A percentile compares a stretch with the other conserved stretches of the same genome.
Evolutionary conservation across 2,329 filamentous ascomycete genomes (phyloP).

Genomic region (Stagonosporopsis vannaccii): DNA sequence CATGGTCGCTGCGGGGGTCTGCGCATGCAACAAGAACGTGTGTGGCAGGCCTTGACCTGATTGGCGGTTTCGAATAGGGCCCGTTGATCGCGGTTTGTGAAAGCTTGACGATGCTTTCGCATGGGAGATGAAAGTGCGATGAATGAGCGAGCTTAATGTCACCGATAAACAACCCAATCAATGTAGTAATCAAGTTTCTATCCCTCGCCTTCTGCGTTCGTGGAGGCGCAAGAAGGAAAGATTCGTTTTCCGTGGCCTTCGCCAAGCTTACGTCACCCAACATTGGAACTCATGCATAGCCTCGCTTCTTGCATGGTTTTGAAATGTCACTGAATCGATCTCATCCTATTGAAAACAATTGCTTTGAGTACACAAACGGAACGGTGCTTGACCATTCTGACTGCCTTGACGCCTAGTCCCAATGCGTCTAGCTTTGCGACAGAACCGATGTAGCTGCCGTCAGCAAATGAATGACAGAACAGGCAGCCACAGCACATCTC

Average conservation of each 20-base stretch:
- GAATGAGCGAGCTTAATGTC: neutral
- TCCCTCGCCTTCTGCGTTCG: too few relatives aligned
- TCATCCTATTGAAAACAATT: neutral
- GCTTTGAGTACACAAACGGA: too few relatives aligned
- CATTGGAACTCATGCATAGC: neutral
- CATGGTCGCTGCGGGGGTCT: conserved; percentile 11
- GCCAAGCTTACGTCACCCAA: conserved; percentile 4
- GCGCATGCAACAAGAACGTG: conserved; percentile 12
- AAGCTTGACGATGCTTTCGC: conserved; percentile 9
- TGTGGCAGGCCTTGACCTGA: conserved; percentile 3
- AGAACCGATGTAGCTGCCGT: neutral
- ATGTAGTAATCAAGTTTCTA: too few relatives aligned
- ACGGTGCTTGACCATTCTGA: neutral
- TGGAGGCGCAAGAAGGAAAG: neutral
- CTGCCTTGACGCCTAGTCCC: neutral
- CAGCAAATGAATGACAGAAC: neutral
- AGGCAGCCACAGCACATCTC: neutral
- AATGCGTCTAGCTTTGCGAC: conserved; percentile 12
- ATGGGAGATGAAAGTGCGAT: conserved; percentile 8
- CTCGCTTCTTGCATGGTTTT: neutral
- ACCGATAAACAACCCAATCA: too few relatives aligned
- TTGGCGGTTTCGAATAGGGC: conserved; percentile 1
- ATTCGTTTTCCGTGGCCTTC: neutral
- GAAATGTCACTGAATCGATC: neutral
- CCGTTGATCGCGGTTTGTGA: neutral